Conservation (phyloP, 768 basidiomycete species). For the Gyrodon lividus region DNA sequence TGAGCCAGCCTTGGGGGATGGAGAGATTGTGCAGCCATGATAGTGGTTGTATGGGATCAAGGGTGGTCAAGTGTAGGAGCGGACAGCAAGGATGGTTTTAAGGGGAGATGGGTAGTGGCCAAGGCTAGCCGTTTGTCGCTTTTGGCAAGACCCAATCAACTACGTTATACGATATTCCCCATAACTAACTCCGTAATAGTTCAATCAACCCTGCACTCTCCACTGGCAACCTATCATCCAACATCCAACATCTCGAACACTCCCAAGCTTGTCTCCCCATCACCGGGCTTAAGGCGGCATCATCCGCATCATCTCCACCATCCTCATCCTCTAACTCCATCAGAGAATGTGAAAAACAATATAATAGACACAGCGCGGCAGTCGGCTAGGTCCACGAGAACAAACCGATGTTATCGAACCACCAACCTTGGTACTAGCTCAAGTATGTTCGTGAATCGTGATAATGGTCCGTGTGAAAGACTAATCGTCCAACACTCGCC, state of each 20-base stretch:
- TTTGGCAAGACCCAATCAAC: too few relatives aligned
- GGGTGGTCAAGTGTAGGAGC: neutral
- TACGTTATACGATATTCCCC: too few relatives aligned
- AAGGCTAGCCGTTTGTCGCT: neutral
- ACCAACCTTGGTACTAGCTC: neutral
- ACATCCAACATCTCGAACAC: neutral
- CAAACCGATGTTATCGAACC: neutral
- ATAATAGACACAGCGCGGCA: neutral
- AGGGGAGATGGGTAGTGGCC: conserved; percentile 5
- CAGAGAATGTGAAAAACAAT: conserved; percentile 1
- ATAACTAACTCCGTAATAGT: conserved; percentile 4
- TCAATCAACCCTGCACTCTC: neutral
- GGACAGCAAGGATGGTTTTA: conserved; percentile 3
- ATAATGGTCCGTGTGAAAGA: conserved; percentile 3
- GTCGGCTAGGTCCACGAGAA: neutral
- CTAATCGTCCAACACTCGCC: neutral
- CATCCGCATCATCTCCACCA: conserved; percentile 31
- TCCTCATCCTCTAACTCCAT: conserved; percentile 9
- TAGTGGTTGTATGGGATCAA: conserved; percentile 16
- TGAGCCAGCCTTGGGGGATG: conserved; percentile 74
- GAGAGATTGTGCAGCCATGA: conserved; percentile 39
- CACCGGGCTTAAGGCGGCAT: conserved; percentile 35
- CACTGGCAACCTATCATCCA: too few relatives aligned
- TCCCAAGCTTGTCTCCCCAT: conserved; percentile 7
- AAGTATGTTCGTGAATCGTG: neutral